Conservation (phyloP, 1,284 basidiomycete species). For the Pisolithus thermaeus region DNA sequence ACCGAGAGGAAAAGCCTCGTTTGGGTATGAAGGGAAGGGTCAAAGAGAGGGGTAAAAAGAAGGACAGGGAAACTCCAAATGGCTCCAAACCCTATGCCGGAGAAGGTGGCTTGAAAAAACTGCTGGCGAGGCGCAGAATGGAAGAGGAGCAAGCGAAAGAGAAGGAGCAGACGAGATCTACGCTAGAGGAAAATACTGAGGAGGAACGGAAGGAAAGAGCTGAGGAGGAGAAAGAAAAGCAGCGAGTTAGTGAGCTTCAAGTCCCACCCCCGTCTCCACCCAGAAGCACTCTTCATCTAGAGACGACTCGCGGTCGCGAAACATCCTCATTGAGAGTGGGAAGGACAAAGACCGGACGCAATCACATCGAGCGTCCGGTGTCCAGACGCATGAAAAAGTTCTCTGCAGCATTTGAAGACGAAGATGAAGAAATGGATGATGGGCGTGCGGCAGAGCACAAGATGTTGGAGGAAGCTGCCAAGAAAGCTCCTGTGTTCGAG, state of each 20-base stretch:
- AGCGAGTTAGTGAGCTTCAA: conserved; percentile 17
- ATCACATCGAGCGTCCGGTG: conserved; percentile 47
- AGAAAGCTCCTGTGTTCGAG: conserved; percentile 50
- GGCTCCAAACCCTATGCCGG: conserved; percentile 68
- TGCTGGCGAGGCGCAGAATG: conserved; percentile 49
- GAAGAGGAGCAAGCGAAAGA: conserved; percentile 31
- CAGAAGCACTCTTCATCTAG: conserved; percentile 17
- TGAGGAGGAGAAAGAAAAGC: conserved; percentile 18
- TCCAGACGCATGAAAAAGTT: conserved; percentile 44
- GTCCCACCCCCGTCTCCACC: conserved; percentile 22
- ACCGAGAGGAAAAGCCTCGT: conserved; percentile 32
- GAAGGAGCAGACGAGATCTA: conserved; percentile 27
- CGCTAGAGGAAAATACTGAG: conserved; percentile 29
- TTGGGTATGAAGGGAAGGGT: conserved; percentile 27
- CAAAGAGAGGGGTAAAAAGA: conserved; percentile 29
- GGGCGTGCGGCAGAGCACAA: conserved; percentile 38
- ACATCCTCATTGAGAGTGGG: conserved; percentile 62
- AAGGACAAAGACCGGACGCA: conserved; percentile 46
- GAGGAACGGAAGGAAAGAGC: conserved; percentile 15
- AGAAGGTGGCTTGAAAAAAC: conserved; percentile 67
- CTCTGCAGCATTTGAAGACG: conserved; percentile 62
- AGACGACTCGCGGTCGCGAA: conserved; percentile 21
- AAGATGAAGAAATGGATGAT: conserved; percentile 45
- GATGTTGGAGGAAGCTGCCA: conserved; percentile 46
- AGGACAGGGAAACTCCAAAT: conserved; percentile 32